phyloP scores from a whole-genome alignment of 352 stramenopile genomes.

The Hyaloperonospora arabidopsidis region DNA sequence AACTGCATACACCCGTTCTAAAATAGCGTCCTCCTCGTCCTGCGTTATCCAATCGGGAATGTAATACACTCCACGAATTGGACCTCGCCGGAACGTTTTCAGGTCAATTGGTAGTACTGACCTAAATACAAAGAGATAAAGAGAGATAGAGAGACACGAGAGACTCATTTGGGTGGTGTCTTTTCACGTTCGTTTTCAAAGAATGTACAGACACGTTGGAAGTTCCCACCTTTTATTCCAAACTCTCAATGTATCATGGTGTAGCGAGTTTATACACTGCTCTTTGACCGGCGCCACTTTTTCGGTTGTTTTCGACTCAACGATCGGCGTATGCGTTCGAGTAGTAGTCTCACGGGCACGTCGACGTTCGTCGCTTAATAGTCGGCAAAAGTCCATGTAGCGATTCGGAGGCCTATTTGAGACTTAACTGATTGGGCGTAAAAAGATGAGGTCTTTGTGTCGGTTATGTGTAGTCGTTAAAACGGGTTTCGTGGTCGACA shows the following conservation, averaged over 20 bases:
- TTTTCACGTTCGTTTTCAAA: background rate
- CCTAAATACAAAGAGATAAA: background rate
- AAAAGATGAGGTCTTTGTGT: no score
- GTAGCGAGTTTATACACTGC: conserved; percentile 3
- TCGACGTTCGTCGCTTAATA: conserved; percentile 45
- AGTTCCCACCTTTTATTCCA: conserved; percentile 26
- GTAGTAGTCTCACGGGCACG: conserved; percentile 23
- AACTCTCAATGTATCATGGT: conserved; percentile 13
- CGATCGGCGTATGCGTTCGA: background rate
- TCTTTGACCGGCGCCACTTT: conserved; percentile 2
- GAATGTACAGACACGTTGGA: background rate
- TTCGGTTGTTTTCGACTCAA: background rate
- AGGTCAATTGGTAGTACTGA: conserved; percentile 22
- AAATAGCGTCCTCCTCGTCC: conserved; percentile 47
- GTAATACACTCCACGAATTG: conserved; percentile 47
- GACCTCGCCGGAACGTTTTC: conserved; percentile 24
- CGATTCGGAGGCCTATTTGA: background rate
- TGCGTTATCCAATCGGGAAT: conserved; percentile 56
- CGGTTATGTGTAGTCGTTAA: no score
- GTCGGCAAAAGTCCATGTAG: conserved; percentile 43
- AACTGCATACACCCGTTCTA: conserved; percentile 47
- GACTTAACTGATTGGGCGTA: conserved; percentile 9
- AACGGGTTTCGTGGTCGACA: no score
- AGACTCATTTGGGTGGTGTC: background rate
- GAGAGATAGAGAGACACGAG: no score